Percentiles rank a stretch among this genome's conserved stretches.
Conservation (phyloP, 1,139 yeast genomes). For the Eremothecium cymbalariae region DNA sequence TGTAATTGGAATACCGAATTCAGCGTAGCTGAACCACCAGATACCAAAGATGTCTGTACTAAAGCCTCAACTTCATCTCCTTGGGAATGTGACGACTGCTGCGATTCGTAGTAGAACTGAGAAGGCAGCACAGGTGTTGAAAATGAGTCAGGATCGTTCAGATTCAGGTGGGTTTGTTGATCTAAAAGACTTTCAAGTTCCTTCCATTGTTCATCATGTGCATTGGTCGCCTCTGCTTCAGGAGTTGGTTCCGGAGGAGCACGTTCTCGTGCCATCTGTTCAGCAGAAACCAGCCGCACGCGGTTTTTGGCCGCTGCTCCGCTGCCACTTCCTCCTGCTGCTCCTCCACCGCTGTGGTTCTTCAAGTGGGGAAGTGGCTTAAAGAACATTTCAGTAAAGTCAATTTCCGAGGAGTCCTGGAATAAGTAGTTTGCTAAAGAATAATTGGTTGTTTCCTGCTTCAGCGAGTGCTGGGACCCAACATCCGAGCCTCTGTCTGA, state of each 20-base stretch:
- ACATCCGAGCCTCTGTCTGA: neutral
- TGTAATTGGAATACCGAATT: too few relatives aligned
- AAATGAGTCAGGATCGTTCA: too few relatives aligned
- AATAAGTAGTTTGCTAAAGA: neutral
- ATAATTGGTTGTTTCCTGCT: neutral
- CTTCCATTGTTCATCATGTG: neutral
- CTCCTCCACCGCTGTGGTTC: conserved; percentile 3
- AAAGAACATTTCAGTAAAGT: conserved; percentile 30
- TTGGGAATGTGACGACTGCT: too few relatives aligned
- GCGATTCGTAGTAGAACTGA: too few relatives aligned
- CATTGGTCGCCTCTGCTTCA: neutral
- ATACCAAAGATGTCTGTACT: too few relatives aligned
- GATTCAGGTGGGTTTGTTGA: too few relatives aligned
- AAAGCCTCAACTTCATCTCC: too few relatives aligned
- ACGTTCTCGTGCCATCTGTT: neutral
- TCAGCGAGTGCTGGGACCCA: neutral
- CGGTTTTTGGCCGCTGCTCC: too few relatives aligned
- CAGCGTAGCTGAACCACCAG: too few relatives aligned
- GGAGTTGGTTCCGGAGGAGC: neutral
- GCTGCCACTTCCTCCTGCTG: too few relatives aligned
- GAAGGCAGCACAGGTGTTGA: too few relatives aligned
- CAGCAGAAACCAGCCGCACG: too few relatives aligned
- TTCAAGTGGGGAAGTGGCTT: conserved; percentile 15
- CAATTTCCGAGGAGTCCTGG: conserved; percentile 16
- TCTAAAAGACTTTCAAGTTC: neutral